Evolutionary conservation across 192 early-diverging fungal genomes (phyloP), one percentile per base, ranked within the genome.

Genomic region (Coemansia biformis): DNA sequence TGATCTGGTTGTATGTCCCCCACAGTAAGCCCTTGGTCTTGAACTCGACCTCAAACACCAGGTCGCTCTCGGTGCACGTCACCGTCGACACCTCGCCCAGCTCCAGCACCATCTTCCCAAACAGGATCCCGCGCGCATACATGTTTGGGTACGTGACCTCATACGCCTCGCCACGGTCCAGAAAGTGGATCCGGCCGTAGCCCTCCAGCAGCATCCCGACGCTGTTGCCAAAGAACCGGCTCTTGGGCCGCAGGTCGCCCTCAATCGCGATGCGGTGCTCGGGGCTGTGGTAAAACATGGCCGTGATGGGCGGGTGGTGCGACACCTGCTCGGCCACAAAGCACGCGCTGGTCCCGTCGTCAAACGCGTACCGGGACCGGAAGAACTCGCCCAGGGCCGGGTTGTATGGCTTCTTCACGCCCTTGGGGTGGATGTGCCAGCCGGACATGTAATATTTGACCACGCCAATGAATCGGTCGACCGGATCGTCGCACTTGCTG

Each of bases 371-470:
- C 48, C 79, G 65, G 39, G 88, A 90, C n/a, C 83, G 83, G 75
- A 95, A 95, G 15, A 86, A 76, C 64, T 98, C 94, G 37, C 92
- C 92, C 24, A 98, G 78, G 17, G 93, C 81, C 19, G 94, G 92
- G 45, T 95, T 95, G 68, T 92, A 98, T 5, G 94, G 91, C 58
- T 98, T 98, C 51, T 90, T 87, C 13, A 97, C 83, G 38, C 92
- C 88, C 81, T 85, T 87, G 23, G 93, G 91, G 60, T 83, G 85
- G 47, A 92, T 90, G 52, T 96, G 91, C 89, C 89, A 93, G 14
- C 91, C 91, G 29, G 87, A 87, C 47, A 93, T 66, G 64, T 84
- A 93, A 65, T 89, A 96, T 34, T 80, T 76, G 24, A 89, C 85
- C 15, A 96, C 84, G 24, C 81, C 82, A 8, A 92, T 66, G 50